These are phyloP conservation scores for Cryptococcus wingfieldii DNA, from an alignment of 1,284 basidiomycete species.

Conservation along the genomic window DNA sequence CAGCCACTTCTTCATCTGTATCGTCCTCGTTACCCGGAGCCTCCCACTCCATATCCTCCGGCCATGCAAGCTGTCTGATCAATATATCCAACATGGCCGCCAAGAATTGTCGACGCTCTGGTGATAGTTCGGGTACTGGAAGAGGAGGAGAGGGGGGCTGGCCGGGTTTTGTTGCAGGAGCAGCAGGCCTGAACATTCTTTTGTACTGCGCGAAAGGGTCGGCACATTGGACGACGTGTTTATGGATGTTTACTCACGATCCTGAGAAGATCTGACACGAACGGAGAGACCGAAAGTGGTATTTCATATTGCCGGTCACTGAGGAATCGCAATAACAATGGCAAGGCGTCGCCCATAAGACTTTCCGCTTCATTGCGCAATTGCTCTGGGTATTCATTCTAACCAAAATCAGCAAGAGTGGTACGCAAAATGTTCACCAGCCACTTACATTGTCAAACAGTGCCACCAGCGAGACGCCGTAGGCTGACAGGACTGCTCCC, in stretches of 20 bases:
- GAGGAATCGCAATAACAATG: conserved; percentile 81
- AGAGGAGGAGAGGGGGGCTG: conserved; percentile 28
- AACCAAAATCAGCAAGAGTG: neutral
- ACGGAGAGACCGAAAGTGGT: conserved; percentile 73
- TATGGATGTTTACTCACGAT: conserved; percentile 56
- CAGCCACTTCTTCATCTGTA: conserved; percentile 77
- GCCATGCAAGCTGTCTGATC: conserved; percentile 65
- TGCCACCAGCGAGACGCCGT: conserved; percentile 80
- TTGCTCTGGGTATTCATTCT: conserved; percentile 48
- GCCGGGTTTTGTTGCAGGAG: conserved; percentile 16
- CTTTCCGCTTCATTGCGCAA: conserved; percentile 66
- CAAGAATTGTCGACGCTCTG: conserved; percentile 74
- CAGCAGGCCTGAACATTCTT: conserved; percentile 12
- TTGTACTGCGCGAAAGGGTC: conserved; percentile 3
- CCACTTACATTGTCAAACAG: conserved; percentile 68
- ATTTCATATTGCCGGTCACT: conserved; percentile 85
- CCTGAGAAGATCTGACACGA: conserved; percentile 69
- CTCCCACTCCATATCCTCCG: conserved; percentile 77
- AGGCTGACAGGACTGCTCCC: conserved; percentile 75
- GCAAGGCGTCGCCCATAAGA: conserved; percentile 67
- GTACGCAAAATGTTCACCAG: neutral
- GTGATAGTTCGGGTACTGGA: conserved; percentile 51
- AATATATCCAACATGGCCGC: conserved; percentile 73
- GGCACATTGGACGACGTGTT: neutral
- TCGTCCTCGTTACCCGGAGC: conserved; percentile 69